Percentiles rank a stretch among this genome's conserved stretches.
Evolutionary conservation across 768 basidiomycete genomes (phyloP).

Genomic region (Russula dissimulans): DNA sequence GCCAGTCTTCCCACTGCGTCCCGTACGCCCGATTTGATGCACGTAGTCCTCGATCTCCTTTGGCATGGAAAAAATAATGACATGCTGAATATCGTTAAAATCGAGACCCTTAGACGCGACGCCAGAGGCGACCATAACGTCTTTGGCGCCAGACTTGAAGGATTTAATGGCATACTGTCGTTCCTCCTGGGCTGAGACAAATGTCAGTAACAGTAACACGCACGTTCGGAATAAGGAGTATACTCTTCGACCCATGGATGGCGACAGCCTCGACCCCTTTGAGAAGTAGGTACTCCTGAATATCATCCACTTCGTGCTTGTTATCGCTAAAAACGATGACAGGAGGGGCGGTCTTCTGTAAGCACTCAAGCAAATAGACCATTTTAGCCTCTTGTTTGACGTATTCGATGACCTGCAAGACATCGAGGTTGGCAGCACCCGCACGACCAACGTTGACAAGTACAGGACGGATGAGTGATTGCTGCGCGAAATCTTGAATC

Average conservation of each 20-base stretch:
- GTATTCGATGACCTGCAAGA: constrained; percentile 94
- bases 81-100: constrained; percentile 98
- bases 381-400: constrained; percentile 99
- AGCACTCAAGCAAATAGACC: constrained; percentile 95
- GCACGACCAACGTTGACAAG: constrained; percentile 97
- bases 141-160: constrained; percentile 95
- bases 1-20: constrained; percentile 94
- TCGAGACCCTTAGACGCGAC: constrained; percentile 98
- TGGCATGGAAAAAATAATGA: constrained; percentile 99
- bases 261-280: constrained; percentile 99
- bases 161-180: constrained; percentile 98
- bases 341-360: constrained; percentile 97
- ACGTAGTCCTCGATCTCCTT: constrained; percentile 99
- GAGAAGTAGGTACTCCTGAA: constrained; percentile 92
- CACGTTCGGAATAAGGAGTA: constrained; percentile 21
- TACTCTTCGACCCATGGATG: constrained; percentile 96
- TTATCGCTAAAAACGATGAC: constrained; percentile 98
- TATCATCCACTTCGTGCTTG: constrained; percentile 99
- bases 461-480: constrained; percentile 89
- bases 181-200: constrained; percentile 79
- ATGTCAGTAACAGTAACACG: background rate
- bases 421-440: constrained; percentile 94
- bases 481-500: constrained; percentile 97
- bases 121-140: constrained; percentile 98
- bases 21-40: constrained; percentile 97